These are phyloP conservation scores for Diatrype stigma DNA, from an alignment of 2,329 filamentous ascomycete genomes.

Conservation along the genomic window DNA sequence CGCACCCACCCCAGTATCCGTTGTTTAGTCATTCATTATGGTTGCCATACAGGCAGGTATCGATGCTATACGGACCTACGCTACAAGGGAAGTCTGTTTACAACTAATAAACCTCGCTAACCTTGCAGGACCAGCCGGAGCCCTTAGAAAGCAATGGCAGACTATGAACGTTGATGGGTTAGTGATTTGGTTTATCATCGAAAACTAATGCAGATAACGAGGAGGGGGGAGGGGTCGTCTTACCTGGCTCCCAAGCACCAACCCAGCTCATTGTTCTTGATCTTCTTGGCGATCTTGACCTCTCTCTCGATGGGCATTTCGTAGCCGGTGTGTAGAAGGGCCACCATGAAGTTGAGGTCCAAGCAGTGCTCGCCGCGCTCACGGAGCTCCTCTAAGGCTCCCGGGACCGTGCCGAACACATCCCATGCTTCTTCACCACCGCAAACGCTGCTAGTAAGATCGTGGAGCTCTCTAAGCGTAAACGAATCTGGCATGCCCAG, in stretches of 20 bases:
- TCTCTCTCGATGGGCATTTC: conserved; percentile 97
- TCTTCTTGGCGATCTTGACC: conserved; percentile 98
- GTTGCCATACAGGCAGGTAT: neutral
- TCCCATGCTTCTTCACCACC: conserved; percentile 74
- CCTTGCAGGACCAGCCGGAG: conserved; percentile 86
- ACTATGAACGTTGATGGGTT: conserved; percentile 44
- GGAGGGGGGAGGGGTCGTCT: conserved; percentile 27
- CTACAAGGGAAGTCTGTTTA: neutral
- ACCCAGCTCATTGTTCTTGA: conserved; percentile 91
- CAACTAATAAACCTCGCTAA: conserved; percentile 65
- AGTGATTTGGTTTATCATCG: conserved; percentile 22
- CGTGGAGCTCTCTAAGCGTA: conserved; percentile 83
- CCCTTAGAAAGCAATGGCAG: conserved; percentile 75
- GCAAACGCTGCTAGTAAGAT: conserved; percentile 81
- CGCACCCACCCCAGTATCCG: neutral
- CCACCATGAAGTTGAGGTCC: conserved; percentile 95
- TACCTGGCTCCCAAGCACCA: conserved; percentile 98
- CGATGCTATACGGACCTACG: conserved; percentile 7
- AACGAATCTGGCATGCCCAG: conserved; percentile 99
- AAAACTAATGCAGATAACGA: neutral
- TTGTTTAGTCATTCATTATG: conserved; percentile 1
- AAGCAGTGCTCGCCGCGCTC: conserved; percentile 88
- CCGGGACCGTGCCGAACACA: conserved; percentile 70
- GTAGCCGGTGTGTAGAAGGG: conserved; percentile 88
- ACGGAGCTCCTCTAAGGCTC: conserved; percentile 73